Percentiles rank a stretch among this genome's conserved stretches.
These are phyloP conservation scores for Aspergillus baeticus DNA, from an alignment of 495 filamentous ascomycete genomes.

Conservation along the genomic window DNA sequence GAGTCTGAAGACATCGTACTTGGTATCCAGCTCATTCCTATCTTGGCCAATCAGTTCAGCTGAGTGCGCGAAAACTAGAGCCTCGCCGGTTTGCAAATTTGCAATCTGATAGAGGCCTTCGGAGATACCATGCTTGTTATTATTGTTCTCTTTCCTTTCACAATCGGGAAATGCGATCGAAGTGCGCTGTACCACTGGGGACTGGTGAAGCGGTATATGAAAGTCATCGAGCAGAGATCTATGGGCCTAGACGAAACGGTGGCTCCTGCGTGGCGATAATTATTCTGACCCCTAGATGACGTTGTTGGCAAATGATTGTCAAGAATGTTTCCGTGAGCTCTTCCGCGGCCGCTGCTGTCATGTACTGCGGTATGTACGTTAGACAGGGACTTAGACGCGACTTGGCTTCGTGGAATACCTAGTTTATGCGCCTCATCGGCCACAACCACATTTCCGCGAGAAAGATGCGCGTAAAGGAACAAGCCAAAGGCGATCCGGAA, in stretches of 20 bases:
- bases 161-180: constrained; percentile 51
- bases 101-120: constrained; percentile 56
- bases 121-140: constrained; percentile 15
- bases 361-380: constrained; percentile 36
- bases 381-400: background rate
- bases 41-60: constrained; percentile 43
- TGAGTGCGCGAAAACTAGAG: constrained; percentile 63
- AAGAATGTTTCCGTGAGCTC: constrained; percentile 64
- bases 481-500: constrained; percentile 67
- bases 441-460: constrained; percentile 46
- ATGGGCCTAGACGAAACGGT: constrained; percentile 68
- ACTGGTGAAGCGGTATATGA: constrained; percentile 74
- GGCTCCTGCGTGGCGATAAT: constrained; percentile 76
- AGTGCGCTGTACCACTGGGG: constrained; percentile 62
- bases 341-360: constrained; percentile 41
- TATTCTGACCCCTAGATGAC: constrained; percentile 64
- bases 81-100: constrained; percentile 59
- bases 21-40: constrained; percentile 12
- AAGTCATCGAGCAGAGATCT: constrained; percentile 69
- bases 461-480: constrained; percentile 52
- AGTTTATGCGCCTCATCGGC: constrained; percentile 63
- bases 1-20: constrained; percentile 21
- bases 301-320: constrained; percentile 65
- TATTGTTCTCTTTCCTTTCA: constrained; percentile 15
- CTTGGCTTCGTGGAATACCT: background rate